Conservation (phyloP, 2,329 filamentous ascomycete species). For the Alternaria tenuissima region DNA sequence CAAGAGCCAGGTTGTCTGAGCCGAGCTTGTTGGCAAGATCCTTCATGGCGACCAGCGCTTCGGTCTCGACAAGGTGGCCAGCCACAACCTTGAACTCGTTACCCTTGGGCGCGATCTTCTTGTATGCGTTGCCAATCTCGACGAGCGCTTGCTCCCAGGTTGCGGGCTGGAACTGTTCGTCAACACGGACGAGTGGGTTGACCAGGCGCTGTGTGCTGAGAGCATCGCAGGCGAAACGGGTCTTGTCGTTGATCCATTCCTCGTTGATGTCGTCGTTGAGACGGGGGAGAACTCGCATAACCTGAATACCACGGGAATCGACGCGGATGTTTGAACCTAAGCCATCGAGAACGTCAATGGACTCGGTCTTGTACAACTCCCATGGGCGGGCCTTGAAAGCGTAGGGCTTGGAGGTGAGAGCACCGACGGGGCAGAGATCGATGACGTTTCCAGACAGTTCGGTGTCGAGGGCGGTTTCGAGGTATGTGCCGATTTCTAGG, state of each 20-base stretch:
- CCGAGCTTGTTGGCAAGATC: constrained; percentile 96
- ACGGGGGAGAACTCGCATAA: constrained; percentile 92
- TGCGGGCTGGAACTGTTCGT: constrained; percentile 89
- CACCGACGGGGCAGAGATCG: constrained; percentile 96
- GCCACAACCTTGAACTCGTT: constrained; percentile 97
- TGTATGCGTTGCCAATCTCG: constrained; percentile 83
- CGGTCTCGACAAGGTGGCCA: constrained; percentile 88
- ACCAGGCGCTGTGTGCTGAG: constrained; percentile 96
- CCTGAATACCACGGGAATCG: constrained; percentile 90
- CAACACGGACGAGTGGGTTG: constrained; percentile 85
- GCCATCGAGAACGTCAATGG: constrained; percentile 91
- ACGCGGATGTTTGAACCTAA: constrained; percentile 94
- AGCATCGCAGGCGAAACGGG: constrained; percentile 94
- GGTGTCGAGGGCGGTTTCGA: constrained; percentile 91
- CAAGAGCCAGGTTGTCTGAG: constrained; percentile 93
- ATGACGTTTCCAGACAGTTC: constrained; percentile 98
- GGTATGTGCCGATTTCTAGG: constrained; percentile 96
- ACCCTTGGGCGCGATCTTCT: constrained; percentile 79
- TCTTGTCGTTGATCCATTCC: constrained; percentile 99
- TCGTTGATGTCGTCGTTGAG: constrained; percentile 98
- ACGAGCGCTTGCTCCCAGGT: constrained; percentile 95
- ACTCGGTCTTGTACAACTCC: constrained; percentile 96
- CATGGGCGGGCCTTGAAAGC: constrained; percentile 96
- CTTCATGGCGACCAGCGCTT: constrained; percentile 95
- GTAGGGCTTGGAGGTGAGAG: constrained; percentile 95